phyloP scores from a whole-genome alignment of 805 yeast species.

The Zygoascus bituminiphila region DNA sequence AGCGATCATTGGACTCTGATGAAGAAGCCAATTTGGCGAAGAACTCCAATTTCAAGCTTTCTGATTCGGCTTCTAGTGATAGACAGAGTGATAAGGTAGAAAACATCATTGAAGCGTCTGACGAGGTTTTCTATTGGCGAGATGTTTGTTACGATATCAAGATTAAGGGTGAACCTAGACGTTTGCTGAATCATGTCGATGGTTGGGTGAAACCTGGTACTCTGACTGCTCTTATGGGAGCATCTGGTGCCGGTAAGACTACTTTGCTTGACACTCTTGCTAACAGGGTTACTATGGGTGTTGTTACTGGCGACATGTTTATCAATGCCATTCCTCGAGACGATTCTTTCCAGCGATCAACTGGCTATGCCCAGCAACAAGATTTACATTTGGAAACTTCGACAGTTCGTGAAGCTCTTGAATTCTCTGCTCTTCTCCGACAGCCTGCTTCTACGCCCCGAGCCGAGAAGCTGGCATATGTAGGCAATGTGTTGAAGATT shows the following conservation, averaged over 20 bases:
- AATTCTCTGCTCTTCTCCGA: constrained; percentile 59
- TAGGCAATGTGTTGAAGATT: constrained; percentile 54
- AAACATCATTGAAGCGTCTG: constrained; percentile 13
- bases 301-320: constrained; percentile 57
- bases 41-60: constrained; percentile 9
- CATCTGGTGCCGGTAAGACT: constrained; percentile 78
- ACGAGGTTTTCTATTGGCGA: constrained; percentile 62
- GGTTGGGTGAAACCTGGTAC: constrained; percentile 85
- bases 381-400: constrained; percentile 59
- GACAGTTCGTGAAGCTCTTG: constrained; percentile 65
- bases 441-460: constrained; percentile 47
- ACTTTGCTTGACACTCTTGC: constrained; percentile 64
- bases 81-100: neutral
- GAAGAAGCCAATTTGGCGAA: constrained; percentile 15
- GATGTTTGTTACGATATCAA: constrained; percentile 63
- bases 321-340: constrained; percentile 58
- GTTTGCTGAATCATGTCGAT: constrained; percentile 56
- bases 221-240: constrained; percentile 69
- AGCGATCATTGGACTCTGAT: constrained; percentile 17
- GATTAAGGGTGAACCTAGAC: constrained; percentile 43
- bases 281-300: constrained; percentile 62
- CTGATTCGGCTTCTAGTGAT: constrained; percentile 3
- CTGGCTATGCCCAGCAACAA: constrained; percentile 73
- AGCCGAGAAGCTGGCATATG: constrained; percentile 54
- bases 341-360: constrained; percentile 53